phyloP scores from a whole-genome alignment of 192 early-diverging fungal species.

The Backusella liffmaniae region DNA sequence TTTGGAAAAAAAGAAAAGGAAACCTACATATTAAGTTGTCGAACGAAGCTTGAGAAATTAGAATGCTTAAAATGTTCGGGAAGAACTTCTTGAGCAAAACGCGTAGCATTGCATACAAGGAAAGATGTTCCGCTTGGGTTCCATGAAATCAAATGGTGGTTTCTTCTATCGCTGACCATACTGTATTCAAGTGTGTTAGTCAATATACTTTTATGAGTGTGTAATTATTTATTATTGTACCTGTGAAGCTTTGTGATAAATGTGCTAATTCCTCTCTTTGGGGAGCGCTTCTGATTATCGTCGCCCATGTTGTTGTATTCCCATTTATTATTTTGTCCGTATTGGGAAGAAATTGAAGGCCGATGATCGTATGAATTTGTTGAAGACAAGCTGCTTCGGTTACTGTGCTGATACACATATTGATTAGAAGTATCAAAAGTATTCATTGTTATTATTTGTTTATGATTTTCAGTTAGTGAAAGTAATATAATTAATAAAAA shows the following conservation, averaged over 20 bases:
- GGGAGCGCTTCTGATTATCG: neutral
- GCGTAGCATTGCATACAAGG: constrained; percentile 68
- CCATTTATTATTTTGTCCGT: constrained; percentile 10
- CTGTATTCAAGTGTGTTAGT: constrained; percentile 6
- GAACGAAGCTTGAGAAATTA: constrained; percentile 89
- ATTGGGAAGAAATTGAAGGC: constrained; percentile 3
- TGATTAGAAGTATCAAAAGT: neutral
- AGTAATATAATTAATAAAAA: neutral
- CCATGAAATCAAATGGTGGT: constrained; percentile 69
- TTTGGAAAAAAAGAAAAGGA: constrained; percentile 31
- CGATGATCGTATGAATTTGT: neutral
- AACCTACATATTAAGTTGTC: constrained; percentile 93
- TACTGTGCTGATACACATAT: neutral
- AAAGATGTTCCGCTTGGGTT: constrained; percentile 67
- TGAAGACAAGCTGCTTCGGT: constrained; percentile 6
- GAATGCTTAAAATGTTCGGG: constrained; percentile 89
- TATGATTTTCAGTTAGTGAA: neutral
- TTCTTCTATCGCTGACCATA: constrained; percentile 63
- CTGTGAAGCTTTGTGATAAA: constrained; percentile 19
- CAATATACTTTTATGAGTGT: neutral
- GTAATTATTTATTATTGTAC: constrained; percentile 6
- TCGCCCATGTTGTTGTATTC: neutral
- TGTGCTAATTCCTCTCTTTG: constrained; percentile 16
- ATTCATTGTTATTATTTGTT: neutral
- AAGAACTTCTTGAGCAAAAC: constrained; percentile 78